These are phyloP conservation scores for Porodaedalea pini DNA, from an alignment of 1,284 basidiomycete genomes.

Conservation along the genomic window DNA sequence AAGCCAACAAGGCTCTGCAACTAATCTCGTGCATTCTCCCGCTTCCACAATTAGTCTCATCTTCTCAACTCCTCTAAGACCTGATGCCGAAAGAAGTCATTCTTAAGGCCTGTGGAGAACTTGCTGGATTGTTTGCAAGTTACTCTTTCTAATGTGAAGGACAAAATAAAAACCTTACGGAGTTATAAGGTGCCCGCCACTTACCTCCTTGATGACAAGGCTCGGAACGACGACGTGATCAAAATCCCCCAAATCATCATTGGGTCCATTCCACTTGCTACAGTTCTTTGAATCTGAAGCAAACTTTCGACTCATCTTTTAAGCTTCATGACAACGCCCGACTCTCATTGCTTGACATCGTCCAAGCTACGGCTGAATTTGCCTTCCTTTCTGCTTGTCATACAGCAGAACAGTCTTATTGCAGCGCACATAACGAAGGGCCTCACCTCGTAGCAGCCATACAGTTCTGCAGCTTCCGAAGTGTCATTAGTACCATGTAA, in stretches of 20 bases:
- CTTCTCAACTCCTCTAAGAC: no score
- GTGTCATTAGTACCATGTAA: conserved; percentile 40
- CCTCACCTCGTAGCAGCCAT: conserved; percentile 35
- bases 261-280: conserved; percentile 38
- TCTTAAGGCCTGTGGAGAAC: no score
- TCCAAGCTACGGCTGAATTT: conserved; percentile 32
- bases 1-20: no score
- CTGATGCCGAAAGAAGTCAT: no score
- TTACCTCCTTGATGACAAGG: neutral
- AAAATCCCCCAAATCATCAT: conserved; percentile 34
- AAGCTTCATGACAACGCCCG: conserved; percentile 30
- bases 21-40: no score
- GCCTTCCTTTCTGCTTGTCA: conserved; percentile 36
- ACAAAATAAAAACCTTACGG: conserved; percentile 29
- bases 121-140: no score
- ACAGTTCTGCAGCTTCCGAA: conserved; percentile 33
- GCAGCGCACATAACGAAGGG: conserved; percentile 29
- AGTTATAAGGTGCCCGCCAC: conserved; percentile 31
- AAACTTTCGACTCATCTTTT: no score
- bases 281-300: conserved; percentile 34
- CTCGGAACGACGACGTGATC: conserved; percentile 24
- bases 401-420: conserved; percentile 18
- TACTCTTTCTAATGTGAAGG: no score
- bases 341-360: conserved; percentile 25
- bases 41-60: no score